Percentiles rank a stretch among this genome's conserved stretches.
phyloP scores from a whole-genome alignment of 345 rosid genomes.

The Corymbia maculata region DNA sequence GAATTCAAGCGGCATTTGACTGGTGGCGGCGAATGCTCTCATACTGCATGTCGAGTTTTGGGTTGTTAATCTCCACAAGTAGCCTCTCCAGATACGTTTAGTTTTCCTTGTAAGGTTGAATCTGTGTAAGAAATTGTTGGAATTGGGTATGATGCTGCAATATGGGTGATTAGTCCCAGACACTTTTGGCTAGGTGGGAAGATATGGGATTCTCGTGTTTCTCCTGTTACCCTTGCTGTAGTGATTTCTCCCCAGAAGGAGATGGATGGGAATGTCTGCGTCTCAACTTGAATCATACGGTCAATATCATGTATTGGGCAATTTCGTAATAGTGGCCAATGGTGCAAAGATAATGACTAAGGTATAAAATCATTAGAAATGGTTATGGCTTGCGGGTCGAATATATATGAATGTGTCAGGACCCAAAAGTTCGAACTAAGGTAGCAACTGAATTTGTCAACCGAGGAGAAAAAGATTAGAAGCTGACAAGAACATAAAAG shows the following conservation, averaged over 20 bases:
- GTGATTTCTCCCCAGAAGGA: background rate
- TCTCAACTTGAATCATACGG: background rate
- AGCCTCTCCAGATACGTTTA: background rate
- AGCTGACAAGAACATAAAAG: background rate
- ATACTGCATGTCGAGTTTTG: background rate
- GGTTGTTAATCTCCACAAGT: background rate
- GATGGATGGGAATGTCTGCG: background rate
- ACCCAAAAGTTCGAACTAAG: background rate
- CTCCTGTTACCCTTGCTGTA: accelerated
- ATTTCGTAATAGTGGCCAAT: background rate
- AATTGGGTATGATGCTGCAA: background rate
- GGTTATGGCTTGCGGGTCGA: background rate
- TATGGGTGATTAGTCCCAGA: background rate
- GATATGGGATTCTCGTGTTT: background rate
- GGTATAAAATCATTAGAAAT: background rate
- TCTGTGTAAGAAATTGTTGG: background rate
- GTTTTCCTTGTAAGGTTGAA: background rate
- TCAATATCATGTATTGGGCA: background rate
- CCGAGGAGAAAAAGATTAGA: background rate
- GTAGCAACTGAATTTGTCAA: background rate
- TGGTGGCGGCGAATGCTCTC: background rate
- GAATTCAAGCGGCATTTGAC: background rate
- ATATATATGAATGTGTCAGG: background rate
- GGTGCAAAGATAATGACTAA: background rate
- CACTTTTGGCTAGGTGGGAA: background rate